phyloP scores from a whole-genome alignment of 179 eudicot genomes.

The Gypsophila paniculata region DNA sequence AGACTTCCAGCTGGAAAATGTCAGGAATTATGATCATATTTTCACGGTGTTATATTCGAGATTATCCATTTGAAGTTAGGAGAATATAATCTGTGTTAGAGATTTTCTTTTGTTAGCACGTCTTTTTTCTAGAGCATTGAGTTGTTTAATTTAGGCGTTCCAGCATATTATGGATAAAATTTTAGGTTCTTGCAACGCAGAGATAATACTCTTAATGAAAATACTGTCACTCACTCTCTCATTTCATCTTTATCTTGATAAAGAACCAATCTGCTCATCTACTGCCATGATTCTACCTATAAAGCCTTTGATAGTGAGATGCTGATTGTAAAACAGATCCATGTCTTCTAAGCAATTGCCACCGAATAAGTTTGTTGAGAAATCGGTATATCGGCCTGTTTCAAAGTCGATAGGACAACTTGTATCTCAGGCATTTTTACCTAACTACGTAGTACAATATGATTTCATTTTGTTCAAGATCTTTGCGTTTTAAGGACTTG shows the following conservation, averaged over 20 bases:
- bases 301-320: conserved; percentile 14
- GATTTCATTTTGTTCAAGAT: too few relatives aligned
- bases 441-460: too few relatives aligned
- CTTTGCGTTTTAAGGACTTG: too few relatives aligned
- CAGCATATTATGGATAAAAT: not conserved
- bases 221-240: not conserved
- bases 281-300: not conserved
- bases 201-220: not conserved
- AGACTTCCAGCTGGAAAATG: not conserved
- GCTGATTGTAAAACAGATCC: conserved; percentile 9
- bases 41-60: not conserved
- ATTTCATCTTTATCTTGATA: not conserved
- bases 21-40: not conserved
- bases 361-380: not conserved
- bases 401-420: too few relatives aligned
- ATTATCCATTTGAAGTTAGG: not conserved
- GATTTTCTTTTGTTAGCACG: not conserved
- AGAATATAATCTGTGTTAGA: not conserved
- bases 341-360: not conserved
- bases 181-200: conserved; percentile 1
- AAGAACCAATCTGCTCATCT: not conserved
- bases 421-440: too few relatives aligned
- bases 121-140: too few relatives aligned
- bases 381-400: not conserved
- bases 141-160: too few relatives aligned